Conservation (phyloP, 257 asterid genomes). For the Fraxinus anomala region DNA sequence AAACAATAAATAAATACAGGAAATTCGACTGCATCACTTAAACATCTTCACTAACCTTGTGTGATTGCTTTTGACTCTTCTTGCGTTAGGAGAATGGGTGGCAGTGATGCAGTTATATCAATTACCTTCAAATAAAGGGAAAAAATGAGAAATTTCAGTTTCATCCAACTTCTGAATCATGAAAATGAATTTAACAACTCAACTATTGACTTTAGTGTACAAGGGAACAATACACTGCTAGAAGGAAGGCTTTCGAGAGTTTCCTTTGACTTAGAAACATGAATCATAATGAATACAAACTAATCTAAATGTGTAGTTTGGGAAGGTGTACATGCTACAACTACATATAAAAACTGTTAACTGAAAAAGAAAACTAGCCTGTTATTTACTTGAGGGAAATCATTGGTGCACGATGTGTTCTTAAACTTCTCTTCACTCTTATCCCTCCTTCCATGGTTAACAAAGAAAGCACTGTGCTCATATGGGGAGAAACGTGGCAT, state of each 20-base stretch:
- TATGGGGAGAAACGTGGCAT: not conserved
- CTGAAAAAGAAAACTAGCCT: not conserved
- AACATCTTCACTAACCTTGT: slow-evolving; percentile 6
- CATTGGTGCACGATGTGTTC: too few relatives aligned
- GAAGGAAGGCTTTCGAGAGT: too few relatives aligned
- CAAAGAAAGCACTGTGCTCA: not conserved
- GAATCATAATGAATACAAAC: too few relatives aligned
- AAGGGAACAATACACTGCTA: too few relatives aligned
- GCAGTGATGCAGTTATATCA: slow-evolving; percentile 67
- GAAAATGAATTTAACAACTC: too few relatives aligned
- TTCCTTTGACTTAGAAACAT: too few relatives aligned
- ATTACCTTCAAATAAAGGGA: slow-evolving; percentile 47
- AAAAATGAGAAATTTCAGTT: slow-evolving; percentile 3
- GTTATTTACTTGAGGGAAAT: too few relatives aligned
- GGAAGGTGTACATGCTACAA: not conserved
- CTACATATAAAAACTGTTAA: not conserved
- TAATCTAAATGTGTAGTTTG: too few relatives aligned
- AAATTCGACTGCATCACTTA: not conserved
- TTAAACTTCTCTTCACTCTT: not conserved
- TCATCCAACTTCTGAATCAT: not conserved
- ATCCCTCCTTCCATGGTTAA: not conserved
- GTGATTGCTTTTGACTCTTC: slow-evolving; percentile 37
- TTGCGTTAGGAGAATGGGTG: slow-evolving; percentile 47
- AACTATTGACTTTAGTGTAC: too few relatives aligned
- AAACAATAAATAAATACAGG: too few relatives aligned